Conservation (phyloP, 768 basidiomycete genomes). For the Phlegmacium glaucopus region DNA sequence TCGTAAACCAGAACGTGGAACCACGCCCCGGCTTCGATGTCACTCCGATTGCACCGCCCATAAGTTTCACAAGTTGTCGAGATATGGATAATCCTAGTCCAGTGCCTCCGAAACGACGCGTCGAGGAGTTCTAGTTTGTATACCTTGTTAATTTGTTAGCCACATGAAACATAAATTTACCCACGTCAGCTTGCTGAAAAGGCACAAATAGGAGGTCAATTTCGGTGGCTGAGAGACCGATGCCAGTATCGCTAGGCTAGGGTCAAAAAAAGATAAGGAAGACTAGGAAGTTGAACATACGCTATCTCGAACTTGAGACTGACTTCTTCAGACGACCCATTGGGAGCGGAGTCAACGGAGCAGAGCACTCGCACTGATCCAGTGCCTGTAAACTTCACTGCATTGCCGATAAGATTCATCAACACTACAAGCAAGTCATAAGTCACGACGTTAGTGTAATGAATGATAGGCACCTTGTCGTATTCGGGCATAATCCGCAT, state of each 20-base stretch:
- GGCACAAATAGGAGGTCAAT: conserved; percentile 68
- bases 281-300: conserved; percentile 28
- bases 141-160: neutral
- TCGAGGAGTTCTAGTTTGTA: conserved; percentile 58
- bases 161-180: neutral
- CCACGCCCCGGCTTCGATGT: conserved; percentile 61
- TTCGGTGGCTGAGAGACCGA: conserved; percentile 64
- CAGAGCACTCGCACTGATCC: conserved; percentile 65
- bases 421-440: conserved; percentile 39
- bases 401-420: conserved; percentile 78
- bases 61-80: conserved; percentile 69
- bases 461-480: conserved; percentile 49
- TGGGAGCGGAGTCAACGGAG: conserved; percentile 41
- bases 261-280: conserved; percentile 1
- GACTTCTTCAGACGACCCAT: conserved; percentile 38
- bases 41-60: conserved; percentile 72
- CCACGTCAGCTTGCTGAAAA: conserved; percentile 70
- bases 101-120: conserved; percentile 75
- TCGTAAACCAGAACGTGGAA: conserved; percentile 71
- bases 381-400: conserved; percentile 66
- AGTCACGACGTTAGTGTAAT: neutral
- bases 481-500: conserved; percentile 69
- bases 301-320: conserved; percentile 64
- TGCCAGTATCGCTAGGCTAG: conserved; percentile 60
- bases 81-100: conserved; percentile 75